These are phyloP conservation scores for Hymenoscyphus linearis DNA, from an alignment of 2,329 filamentous ascomycete genomes.

Conservation along the genomic window DNA sequence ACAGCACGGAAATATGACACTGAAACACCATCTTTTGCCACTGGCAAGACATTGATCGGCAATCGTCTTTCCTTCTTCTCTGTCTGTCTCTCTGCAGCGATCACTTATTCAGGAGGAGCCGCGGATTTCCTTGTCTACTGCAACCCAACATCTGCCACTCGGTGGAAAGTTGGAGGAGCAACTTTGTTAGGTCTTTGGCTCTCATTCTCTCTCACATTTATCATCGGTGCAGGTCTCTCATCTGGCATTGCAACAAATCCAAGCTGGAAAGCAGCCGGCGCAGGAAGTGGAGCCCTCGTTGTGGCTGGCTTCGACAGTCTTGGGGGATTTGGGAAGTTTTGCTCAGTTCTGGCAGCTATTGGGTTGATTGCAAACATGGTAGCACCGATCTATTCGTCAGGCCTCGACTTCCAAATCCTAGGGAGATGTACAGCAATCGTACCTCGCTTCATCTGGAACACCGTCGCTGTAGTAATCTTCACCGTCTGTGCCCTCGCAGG, in stretches of 20 bases:
- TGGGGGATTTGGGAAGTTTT: constrained; percentile 60
- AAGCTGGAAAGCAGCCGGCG: constrained; percentile 53
- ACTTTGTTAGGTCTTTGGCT: constrained; percentile 51
- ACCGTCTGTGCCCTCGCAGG: constrained; percentile 61
- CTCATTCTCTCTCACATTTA: constrained; percentile 56
- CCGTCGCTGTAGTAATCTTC: constrained; percentile 55
- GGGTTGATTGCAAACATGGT: constrained; percentile 63
- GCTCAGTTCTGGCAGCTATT: constrained; percentile 57
- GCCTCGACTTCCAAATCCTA: constrained; percentile 64
- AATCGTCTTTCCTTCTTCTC: constrained; percentile 65
- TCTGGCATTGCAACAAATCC: constrained; percentile 48
- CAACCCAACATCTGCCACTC: constrained; percentile 41
- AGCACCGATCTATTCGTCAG: constrained; percentile 57
- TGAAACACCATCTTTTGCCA: constrained; percentile 44
- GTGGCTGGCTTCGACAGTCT: constrained; percentile 56
- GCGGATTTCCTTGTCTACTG: constrained; percentile 65
- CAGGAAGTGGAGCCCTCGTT: constrained; percentile 59
- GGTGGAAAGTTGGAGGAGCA: constrained; percentile 48
- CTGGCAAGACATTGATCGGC: constrained; percentile 46
- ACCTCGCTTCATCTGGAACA: constrained; percentile 62
- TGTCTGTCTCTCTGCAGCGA: constrained; percentile 58
- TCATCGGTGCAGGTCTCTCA: constrained; percentile 57
- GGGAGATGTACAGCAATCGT: constrained; percentile 52
- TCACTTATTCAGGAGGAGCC: constrained; percentile 58
- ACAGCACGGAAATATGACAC: constrained; percentile 56